Percentiles rank a stretch among this genome's conserved stretches.
Conservation (phyloP, 2,329 filamentous ascomycete species). For the Akanthomyces dipterigenus region DNA sequence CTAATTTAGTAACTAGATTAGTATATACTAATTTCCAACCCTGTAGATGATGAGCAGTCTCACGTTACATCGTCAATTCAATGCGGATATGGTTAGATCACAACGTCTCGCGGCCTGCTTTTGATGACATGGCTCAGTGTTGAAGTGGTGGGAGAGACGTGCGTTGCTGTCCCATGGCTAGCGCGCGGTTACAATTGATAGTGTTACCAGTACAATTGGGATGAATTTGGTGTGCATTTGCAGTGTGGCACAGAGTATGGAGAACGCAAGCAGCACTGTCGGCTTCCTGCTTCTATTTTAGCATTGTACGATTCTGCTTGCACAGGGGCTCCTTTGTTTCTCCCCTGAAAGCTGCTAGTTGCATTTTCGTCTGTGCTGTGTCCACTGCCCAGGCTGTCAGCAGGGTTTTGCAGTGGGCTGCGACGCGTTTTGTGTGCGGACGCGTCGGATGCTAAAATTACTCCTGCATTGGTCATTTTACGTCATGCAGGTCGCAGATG, state of each 20-base stretch:
- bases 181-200: neutral
- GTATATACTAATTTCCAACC: too few relatives aligned
- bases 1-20: too few relatives aligned
- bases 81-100: neutral
- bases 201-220: neutral
- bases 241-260: neutral
- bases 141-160: neutral
- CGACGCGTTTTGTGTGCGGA: neutral
- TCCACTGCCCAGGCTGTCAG: neutral
- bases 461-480: constrained; percentile 3
- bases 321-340: too few relatives aligned
- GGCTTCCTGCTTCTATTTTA: neutral
- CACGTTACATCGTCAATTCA: neutral
- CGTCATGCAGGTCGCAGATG: constrained; percentile 7
- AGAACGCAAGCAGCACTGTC: neutral
- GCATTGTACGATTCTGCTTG: neutral
- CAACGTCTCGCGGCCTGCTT: neutral
- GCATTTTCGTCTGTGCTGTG: neutral
- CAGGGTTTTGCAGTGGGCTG: neutral
- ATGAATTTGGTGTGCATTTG: neutral
- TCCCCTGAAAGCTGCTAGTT: too few relatives aligned
- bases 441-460: constrained; percentile 8
- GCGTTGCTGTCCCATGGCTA: neutral
- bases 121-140: neutral
- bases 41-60: neutral